phyloP scores from a whole-genome alignment of 441 rosid species.

The Dalechampia spathulata region DNA sequence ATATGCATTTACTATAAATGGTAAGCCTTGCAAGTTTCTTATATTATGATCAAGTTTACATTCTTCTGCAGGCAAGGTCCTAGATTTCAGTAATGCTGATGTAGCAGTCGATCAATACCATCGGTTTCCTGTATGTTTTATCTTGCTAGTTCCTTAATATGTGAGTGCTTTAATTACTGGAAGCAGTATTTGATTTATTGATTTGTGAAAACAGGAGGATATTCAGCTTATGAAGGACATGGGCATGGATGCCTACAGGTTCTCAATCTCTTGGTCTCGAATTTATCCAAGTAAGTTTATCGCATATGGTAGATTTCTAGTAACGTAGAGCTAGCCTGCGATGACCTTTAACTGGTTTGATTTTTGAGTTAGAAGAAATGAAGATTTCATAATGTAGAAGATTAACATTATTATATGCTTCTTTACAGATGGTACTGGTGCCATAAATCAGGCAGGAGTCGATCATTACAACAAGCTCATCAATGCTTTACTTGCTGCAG shows the following conservation, averaged over 20 bases:
- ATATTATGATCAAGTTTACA: neutral
- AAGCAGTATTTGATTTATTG: no score
- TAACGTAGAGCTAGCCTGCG: no score
- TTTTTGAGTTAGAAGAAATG: no score
- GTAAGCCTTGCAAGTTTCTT: no score
- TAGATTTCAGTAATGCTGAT: slow-evolving; percentile 76
- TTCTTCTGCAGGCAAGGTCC: slow-evolving; percentile 39
- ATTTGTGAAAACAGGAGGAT: slow-evolving; percentile 24
- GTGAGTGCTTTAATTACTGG: neutral
- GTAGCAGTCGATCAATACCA: slow-evolving; percentile 90
- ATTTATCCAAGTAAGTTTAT: slow-evolving; percentile 26
- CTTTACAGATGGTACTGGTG: slow-evolving; percentile 61
- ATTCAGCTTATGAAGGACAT: slow-evolving; percentile 28
- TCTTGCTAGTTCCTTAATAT: neutral
- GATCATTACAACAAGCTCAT: slow-evolving; percentile 39
- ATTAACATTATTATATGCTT: neutral
- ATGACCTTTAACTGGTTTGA: no score
- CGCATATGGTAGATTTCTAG: no score
- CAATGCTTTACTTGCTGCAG: slow-evolving; percentile 29
- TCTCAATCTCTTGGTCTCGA: slow-evolving; percentile 31
- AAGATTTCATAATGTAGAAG: no score
- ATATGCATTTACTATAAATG: no score
- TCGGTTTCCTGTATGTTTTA: slow-evolving; percentile 45
- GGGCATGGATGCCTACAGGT: slow-evolving; percentile 37
- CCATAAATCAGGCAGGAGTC: slow-evolving; percentile 65